Evolutionary conservation across 805 yeast species (phyloP).

Genomic region (Saturnispora kantuleensis): DNA sequence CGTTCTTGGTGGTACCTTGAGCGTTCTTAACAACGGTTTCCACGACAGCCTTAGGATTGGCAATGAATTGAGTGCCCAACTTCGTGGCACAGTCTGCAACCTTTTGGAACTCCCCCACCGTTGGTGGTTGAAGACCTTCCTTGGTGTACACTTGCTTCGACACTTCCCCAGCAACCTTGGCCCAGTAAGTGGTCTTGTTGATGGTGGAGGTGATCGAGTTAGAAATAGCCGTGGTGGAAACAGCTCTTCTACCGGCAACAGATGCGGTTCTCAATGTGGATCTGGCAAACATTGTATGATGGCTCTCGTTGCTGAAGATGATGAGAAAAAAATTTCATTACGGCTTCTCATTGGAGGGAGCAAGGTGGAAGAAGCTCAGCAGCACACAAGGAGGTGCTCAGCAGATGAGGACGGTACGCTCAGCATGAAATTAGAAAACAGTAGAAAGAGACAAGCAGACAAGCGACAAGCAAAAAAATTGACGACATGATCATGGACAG

Average conservation of each 20-base stretch:
- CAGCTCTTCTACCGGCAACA: conserved; percentile 29
- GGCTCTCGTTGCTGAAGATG: not conserved
- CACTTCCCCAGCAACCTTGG: conserved; percentile 43
- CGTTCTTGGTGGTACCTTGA: conserved; percentile 37
- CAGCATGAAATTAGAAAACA: not conserved
- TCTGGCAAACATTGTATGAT: conserved; percentile 25
- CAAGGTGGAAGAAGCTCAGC: too few species aligned
- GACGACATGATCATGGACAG: too few species aligned
- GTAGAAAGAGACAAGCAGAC: not conserved
- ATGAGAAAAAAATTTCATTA: too few species aligned
- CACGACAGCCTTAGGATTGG: conserved; percentile 53
- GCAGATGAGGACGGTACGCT: not conserved
- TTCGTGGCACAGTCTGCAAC: conserved; percentile 52
- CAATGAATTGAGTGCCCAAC: conserved; percentile 33
- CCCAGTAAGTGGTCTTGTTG: conserved; percentile 70
- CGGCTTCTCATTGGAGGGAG: too few species aligned
- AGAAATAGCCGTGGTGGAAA: conserved; percentile 25
- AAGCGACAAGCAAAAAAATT: too few species aligned
- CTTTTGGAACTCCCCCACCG: conserved; percentile 61
- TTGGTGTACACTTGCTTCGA: conserved; percentile 74
- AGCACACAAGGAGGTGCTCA: not conserved
- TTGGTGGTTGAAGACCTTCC: conserved; percentile 92
- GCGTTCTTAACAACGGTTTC: conserved; percentile 36
- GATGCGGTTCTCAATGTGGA: conserved; percentile 23
- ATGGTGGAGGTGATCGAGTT: conserved; percentile 20